A percentile compares a stretch with the other conserved stretches of the same genome.
Evolutionary conservation across 2,329 filamentous ascomycete genomes (phyloP).

Genomic region (Paraphoma sp.): DNA sequence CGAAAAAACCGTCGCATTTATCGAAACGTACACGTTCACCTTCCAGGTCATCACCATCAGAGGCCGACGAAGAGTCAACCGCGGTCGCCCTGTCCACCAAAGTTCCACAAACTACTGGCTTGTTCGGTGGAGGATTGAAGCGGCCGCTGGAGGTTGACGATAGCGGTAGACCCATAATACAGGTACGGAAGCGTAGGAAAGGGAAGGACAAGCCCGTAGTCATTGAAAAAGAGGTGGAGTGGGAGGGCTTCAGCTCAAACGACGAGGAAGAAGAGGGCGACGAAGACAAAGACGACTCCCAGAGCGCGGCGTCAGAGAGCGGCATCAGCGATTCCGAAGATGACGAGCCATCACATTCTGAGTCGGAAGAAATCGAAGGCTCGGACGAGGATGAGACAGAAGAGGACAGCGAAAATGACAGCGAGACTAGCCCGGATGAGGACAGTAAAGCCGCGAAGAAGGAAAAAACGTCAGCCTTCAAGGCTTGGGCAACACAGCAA

Average conservation of each 20-base stretch:
- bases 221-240: conserved; percentile 59
- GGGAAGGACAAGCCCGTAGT: conserved; percentile 50
- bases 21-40: conserved; percentile 20
- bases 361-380: conserved; percentile 27
- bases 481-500: conserved; percentile 88
- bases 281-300: conserved; percentile 11
- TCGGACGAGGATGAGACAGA: conserved; percentile 42
- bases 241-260: conserved; percentile 67
- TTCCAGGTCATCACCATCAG: conserved; percentile 13
- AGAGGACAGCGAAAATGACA: conserved; percentile 36
- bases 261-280: conserved; percentile 43
- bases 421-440: conserved; percentile 40
- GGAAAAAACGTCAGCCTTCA: conserved; percentile 75
- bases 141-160: conserved; percentile 82
- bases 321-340: conserved; percentile 9
- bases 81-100: conserved; percentile 2
- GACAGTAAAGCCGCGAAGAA: conserved; percentile 49
- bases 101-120: conserved; percentile 11
- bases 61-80: background rate
- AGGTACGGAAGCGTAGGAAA: conserved; percentile 77
- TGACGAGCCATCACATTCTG: conserved; percentile 26
- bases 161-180: conserved; percentile 79
- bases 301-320: conserved; percentile 12
- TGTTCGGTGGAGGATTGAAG: conserved; percentile 81
- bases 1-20: background rate